phyloP scores from a whole-genome alignment of 768 basidiomycete species.

The Podaxis rugospora region DNA sequence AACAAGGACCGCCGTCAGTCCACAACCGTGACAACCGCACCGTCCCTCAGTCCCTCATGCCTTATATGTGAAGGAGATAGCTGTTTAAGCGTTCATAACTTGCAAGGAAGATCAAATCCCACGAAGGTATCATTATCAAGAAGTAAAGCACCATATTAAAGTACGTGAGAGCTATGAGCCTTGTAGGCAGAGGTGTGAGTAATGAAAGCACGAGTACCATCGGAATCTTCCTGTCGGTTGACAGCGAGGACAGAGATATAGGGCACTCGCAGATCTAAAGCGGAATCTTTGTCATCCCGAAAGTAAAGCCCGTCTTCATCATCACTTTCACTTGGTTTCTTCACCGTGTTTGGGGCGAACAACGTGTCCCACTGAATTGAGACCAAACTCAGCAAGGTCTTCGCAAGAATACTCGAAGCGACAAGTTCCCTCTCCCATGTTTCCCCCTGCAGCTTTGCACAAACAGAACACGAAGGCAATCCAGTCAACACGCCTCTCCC shows the following conservation, averaged over 20 bases:
- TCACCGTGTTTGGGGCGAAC: not conserved
- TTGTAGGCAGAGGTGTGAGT: not conserved
- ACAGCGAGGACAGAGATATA: not conserved
- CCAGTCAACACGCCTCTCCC: slow-evolving; percentile 20
- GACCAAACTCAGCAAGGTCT: not conserved
- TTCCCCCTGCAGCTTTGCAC: slow-evolving; percentile 19
- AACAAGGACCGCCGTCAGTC: not conserved
- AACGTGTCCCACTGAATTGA: slow-evolving; percentile 2
- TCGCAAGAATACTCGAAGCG: not conserved
- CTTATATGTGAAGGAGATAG: no score
- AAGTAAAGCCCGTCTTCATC: not conserved
- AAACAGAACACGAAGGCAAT: slow-evolving; percentile 32
- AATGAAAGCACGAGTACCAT: not conserved
- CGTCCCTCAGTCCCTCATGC: not conserved
- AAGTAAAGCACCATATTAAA: not conserved
- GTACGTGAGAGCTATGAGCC: not conserved
- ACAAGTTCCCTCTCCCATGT: slow-evolving; percentile 15
- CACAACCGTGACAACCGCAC: not conserved
- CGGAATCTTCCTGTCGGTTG: not conserved
- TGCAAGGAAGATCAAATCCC: no score
- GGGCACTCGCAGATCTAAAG: not conserved
- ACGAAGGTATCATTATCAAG: not conserved
- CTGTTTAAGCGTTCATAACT: no score
- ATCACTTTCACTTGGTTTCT: not conserved
- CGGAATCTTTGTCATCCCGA: not conserved